Evolutionary conservation across 768 basidiomycete species (phyloP).

Genomic region (Goffeauzyma gilvescens): DNA sequence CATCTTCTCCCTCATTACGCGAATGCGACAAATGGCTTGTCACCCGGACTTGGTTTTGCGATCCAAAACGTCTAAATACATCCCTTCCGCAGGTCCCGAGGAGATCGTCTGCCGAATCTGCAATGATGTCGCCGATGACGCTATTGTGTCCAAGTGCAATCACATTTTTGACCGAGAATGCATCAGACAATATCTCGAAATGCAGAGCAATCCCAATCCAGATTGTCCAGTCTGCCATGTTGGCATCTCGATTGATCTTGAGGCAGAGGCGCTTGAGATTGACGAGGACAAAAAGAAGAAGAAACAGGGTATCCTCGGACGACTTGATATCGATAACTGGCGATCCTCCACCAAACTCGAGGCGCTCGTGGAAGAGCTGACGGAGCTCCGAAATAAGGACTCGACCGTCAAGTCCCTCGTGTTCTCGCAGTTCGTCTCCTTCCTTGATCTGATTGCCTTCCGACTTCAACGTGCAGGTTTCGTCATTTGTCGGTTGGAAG

Average conservation of each 20-base stretch:
- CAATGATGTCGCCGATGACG: constrained; percentile 84
- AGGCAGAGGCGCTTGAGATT: constrained; percentile 73
- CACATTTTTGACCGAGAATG: constrained; percentile 95
- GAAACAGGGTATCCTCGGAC: constrained; percentile 82
- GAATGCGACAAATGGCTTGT: constrained; percentile 40
- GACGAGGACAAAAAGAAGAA: constrained; percentile 40
- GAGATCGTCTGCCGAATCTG: constrained; percentile 84
- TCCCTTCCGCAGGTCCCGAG: constrained; percentile 44
- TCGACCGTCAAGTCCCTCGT: constrained; percentile 89
- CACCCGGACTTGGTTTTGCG: constrained; percentile 76
- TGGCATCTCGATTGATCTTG: constrained; percentile 82
- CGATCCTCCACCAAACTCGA: constrained; percentile 95
- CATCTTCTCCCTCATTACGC: constrained; percentile 49
- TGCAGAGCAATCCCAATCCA: constrained; percentile 40
- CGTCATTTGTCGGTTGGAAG: constrained; percentile 76
- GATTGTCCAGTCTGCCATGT: constrained; percentile 89
- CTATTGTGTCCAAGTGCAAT: constrained; percentile 76
- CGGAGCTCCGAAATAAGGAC: constrained; percentile 62
- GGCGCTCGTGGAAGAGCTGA: constrained; percentile 81
- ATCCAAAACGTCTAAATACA: constrained; percentile 48
- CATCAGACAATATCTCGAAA: constrained; percentile 75
- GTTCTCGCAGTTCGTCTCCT: constrained; percentile 39
- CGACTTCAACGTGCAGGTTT: constrained; percentile 82
- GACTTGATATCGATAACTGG: constrained; percentile 48
- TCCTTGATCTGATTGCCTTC: constrained; percentile 68